Conservation (phyloP, 2,329 filamentous ascomycete genomes). For the Apiospora saccharicola region DNA sequence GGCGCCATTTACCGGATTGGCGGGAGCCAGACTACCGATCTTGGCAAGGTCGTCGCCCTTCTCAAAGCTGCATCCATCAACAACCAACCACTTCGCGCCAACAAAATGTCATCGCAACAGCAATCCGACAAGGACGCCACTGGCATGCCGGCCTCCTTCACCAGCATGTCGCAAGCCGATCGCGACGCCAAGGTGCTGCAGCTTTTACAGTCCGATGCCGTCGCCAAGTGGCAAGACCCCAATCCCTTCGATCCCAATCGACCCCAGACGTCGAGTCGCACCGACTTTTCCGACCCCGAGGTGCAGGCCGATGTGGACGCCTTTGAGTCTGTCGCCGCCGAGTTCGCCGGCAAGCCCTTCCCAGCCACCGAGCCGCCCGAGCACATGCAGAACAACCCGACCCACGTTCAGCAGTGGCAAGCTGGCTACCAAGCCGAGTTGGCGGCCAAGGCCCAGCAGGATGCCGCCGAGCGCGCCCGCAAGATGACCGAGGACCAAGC, state of each 20-base stretch:
- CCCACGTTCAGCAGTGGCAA: constrained; percentile 61
- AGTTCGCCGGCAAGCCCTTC: constrained; percentile 54
- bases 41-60: background rate
- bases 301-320: constrained; percentile 52
- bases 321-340: constrained; percentile 52
- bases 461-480: constrained; percentile 47
- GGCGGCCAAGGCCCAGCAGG: constrained; percentile 47
- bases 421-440: constrained; percentile 54
- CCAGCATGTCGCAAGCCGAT: constrained; percentile 47
- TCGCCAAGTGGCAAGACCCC: constrained; percentile 52
- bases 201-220: constrained; percentile 53
- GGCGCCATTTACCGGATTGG: constrained; percentile 54
- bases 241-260: constrained; percentile 47
- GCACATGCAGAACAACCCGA: constrained; percentile 56
- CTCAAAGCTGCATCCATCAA: constrained; percentile 1
- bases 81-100: background rate
- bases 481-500: constrained; percentile 44
- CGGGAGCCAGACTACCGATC: constrained; percentile 33
- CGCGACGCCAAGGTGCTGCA: constrained; percentile 46
- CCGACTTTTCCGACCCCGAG: constrained; percentile 52
- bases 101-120: background rate
- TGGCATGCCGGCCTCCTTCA: background rate
- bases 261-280: constrained; percentile 41
- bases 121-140: background rate
- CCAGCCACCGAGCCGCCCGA: constrained; percentile 60